These are phyloP conservation scores for Erysiphe neolycopersici DNA, from an alignment of 2,329 filamentous ascomycete species.

Conservation along the genomic window DNA sequence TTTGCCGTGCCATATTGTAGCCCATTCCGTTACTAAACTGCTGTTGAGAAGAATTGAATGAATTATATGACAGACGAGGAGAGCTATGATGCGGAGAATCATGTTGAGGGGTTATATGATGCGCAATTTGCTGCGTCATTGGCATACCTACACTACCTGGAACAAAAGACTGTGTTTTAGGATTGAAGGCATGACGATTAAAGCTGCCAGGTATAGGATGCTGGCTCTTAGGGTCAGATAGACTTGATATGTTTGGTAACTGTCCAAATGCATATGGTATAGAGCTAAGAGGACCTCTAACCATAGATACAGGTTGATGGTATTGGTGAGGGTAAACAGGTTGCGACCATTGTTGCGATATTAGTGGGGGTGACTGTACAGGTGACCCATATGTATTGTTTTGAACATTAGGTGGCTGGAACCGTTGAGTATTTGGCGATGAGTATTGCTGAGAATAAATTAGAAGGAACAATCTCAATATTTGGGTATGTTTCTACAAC, in stretches of 20 bases:
- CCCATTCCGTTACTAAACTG: constrained; percentile 12
- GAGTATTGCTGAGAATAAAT: constrained; percentile 9
- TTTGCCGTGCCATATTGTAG: constrained; percentile 14
- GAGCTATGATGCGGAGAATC: constrained; percentile 12
- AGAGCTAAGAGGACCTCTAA: constrained; percentile 7
- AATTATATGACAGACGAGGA: constrained; percentile 20
- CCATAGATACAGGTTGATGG: constrained; percentile 9
- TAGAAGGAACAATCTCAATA: neutral
- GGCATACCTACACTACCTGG: constrained; percentile 30
- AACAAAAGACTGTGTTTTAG: constrained; percentile 78
- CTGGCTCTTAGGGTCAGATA: constrained; percentile 45
- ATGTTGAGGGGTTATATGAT: constrained; percentile 12
- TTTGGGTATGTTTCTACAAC: constrained; percentile 4
- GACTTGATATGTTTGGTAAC: constrained; percentile 40
- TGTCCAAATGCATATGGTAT: constrained; percentile 56
- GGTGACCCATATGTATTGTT: constrained; percentile 13
- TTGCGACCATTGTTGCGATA: constrained; percentile 11
- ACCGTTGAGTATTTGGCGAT: constrained; percentile 10
- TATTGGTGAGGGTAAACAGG: constrained; percentile 11
- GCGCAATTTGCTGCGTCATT: constrained; percentile 17
- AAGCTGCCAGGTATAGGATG: constrained; percentile 69
- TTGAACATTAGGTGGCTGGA: constrained; percentile 12
- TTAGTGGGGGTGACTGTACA: constrained; percentile 10
- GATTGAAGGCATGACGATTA: constrained; percentile 71
- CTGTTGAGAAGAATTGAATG: constrained; percentile 12